Evolutionary conservation across 495 filamentous ascomycete genomes (phyloP).

Genomic region (Xylaria cubensis): DNA sequence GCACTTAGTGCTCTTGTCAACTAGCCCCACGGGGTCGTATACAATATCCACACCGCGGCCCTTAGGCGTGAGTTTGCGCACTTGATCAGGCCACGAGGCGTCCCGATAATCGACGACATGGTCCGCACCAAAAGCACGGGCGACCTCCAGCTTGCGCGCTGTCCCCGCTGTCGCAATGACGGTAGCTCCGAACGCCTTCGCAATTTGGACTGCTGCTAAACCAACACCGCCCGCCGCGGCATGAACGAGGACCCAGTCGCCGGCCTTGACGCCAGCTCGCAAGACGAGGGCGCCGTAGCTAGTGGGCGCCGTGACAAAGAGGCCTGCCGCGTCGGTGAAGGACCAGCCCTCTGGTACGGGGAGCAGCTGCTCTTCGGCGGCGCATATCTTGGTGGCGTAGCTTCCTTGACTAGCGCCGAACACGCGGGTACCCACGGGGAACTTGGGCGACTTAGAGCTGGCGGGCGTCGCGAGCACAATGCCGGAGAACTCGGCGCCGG

Average conservation of each 20-base stretch:
- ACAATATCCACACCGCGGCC: conserved; percentile 82
- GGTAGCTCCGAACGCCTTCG: conserved; percentile 86
- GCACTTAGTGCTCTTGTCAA: conserved; percentile 84
- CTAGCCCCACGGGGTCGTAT: conserved; percentile 85
- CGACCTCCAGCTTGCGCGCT: conserved; percentile 77
- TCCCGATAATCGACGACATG: conserved; percentile 77
- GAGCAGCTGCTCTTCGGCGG: conserved; percentile 68
- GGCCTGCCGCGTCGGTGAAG: conserved; percentile 82
- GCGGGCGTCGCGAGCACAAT: conserved; percentile 70
- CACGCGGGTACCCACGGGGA: conserved; percentile 77
- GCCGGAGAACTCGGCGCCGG: conserved; percentile 87
- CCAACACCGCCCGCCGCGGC: conserved; percentile 94
- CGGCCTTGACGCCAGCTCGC: conserved; percentile 74
- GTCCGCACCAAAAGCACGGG: conserved; percentile 82
- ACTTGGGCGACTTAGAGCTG: conserved; percentile 54
- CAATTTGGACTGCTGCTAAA: conserved; percentile 88
- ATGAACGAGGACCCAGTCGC: conserved; percentile 90
- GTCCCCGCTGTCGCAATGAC: conserved; percentile 90
- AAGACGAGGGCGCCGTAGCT: conserved; percentile 85
- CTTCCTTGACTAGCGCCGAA: conserved; percentile 89
- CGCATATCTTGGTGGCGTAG: conserved; percentile 78
- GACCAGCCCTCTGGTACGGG: conserved; percentile 81
- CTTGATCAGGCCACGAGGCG: conserved; percentile 74
- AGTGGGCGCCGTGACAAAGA: conserved; percentile 92
- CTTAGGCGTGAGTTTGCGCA: conserved; percentile 75